phyloP scores from a whole-genome alignment of 169 alveolate genomes.

The Toxoplasma gondii region DNA sequence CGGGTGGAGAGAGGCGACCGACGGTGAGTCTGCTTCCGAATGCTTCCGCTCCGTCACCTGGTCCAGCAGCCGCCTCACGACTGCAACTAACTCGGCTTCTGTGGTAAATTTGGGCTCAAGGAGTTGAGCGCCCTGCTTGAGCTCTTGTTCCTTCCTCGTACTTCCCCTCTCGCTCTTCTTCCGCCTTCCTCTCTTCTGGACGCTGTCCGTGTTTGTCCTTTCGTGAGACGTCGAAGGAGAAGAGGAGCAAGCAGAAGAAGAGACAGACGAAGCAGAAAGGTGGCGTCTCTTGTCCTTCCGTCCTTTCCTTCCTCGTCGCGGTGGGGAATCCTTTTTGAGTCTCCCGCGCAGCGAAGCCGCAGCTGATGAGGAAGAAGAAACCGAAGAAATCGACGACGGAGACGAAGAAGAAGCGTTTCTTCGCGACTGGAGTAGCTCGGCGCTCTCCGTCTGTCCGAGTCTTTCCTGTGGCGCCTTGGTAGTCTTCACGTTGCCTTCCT shows the following conservation, averaged over 20 bases:
- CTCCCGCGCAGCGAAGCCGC: not conserved
- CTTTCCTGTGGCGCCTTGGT: not conserved
- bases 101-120: not conserved
- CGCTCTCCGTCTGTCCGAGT: not conserved
- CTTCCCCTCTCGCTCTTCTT: not conserved
- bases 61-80: not conserved
- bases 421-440: not conserved
- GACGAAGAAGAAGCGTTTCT: not conserved
- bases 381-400: not conserved
- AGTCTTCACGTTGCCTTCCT: not conserved
- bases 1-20: not conserved
- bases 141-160: not conserved
- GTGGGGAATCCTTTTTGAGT: not conserved
- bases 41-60: not conserved
- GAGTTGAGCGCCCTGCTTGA: not conserved
- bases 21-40: not conserved
- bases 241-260: not conserved
- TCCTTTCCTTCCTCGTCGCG: not conserved
- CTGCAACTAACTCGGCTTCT: not conserved
- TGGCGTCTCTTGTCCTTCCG: not conserved
- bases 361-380: not conserved
- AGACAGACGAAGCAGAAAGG: not conserved
- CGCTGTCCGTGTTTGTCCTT: not conserved
- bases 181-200: not conserved
- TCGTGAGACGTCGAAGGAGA: not conserved